Base-by-base conservation (phyloP, 441 rosid species). In the Adansonia gregorii region DNA sequence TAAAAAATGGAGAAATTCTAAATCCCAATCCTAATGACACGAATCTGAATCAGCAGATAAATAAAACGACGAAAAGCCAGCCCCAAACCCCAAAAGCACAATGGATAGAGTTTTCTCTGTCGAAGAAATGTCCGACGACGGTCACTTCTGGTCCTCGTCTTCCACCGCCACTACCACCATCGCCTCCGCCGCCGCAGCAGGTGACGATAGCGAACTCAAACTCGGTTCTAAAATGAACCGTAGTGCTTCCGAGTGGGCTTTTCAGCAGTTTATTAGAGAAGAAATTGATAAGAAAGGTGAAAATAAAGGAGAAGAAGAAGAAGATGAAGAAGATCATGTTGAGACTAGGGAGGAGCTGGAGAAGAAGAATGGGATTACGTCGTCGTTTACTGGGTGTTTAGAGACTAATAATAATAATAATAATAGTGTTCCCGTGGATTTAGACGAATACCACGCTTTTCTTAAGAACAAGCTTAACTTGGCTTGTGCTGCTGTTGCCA, bases 401-500 rank as follows among this genome's bases (percentile, higher is more conserved):
- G 43, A 39, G 46, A 27, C 1, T 1, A 24, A 24, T 24, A 27
- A 27, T 27, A 27, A 27, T 27, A 27, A 27, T 27, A 14, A 52
- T 9, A 72, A 54, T 12, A 72, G 17, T 17, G 31, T 82, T 59
- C 86, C 86, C 0, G 78, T 86, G 2, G 89, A 86, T 76, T 78
- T 87, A 2, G 93, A 88, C 19, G 88, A 86, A 20, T 89, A 88
- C 81, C 92, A 83, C 77, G 89, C 81, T 17, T 49, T 87, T 77
- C 88, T 91, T 43, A 89, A 89, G 84, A 89, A 61, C 77, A 91
- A 88, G 81, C 95, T 88, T 78, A 78, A 84, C 70, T 71, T 88
- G 70, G 95, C 95, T 78, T 91, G 92, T 79, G 93, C 95, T 72
- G 95, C 95, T 80, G 95, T 91, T 76, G 95, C 95, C 67, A 78